Base-by-base conservation (phyloP, 495 filamentous ascomycete genomes). In the Parathielavia appendiculata region DNA sequence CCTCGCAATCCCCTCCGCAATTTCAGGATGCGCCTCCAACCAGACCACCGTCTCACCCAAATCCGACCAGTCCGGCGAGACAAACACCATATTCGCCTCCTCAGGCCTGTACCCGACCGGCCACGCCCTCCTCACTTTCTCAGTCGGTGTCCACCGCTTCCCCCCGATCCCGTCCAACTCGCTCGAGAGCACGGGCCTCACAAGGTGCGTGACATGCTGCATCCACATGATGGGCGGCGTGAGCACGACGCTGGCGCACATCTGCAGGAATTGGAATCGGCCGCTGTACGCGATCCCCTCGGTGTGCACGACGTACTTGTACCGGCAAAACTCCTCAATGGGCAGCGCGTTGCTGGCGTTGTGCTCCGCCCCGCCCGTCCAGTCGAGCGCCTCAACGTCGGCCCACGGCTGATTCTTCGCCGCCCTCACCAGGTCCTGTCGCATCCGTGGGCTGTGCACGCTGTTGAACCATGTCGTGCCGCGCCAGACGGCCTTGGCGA, bases 401-500 rank as follows among this genome's bases (percentile, higher is more conserved):
- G 78, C 76, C 78, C 79, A 82, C 12, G 59, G 52, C 61, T 73
- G 63, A n/a, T 59, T 68, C 9, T 63, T 59, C 7, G 75, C 67
- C 5, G 62, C 54, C 0, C 56, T 47, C 0, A 83, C 54, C 0
- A 83, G 69, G 44, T 77, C 74, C 38, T 75, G 73, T 36, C 80
- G 73, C 57, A 79, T 53, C 0, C 66, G 67, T 4, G 72, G 75
- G 22, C 66, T 67, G 47, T 69, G 68, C n/a, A 73, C 60, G 53
- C 68, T 66, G 69, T 79, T 79, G 64, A 73, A 81, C 71, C 73
- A 76, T 16, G 75, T 58, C 41, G 79, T 81, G 8, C 88, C 89
- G 36, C 88, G 77, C 89, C 89, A 91, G 2, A 89, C 75, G 0
- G 85, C 81, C 62, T 84, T 80, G 40, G 81, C 76, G 61, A 78